phyloP scores from a whole-genome alignment of 1,139 yeast genomes.

The Yamadazyma dendronema region DNA sequence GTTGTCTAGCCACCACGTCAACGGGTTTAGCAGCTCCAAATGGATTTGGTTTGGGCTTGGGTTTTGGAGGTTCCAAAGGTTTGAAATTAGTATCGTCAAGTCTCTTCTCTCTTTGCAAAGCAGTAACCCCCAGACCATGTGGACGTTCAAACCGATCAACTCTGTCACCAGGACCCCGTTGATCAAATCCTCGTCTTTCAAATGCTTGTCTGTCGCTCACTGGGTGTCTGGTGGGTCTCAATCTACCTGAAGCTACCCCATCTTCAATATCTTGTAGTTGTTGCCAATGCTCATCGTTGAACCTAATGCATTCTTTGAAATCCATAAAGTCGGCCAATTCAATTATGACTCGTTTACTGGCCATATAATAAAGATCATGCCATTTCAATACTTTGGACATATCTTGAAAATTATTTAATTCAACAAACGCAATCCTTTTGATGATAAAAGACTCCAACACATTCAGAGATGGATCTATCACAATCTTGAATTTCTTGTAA shows the following conservation, averaged over 20 bases:
- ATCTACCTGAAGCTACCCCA: conserved; percentile 27
- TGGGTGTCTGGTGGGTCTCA: conserved; percentile 10
- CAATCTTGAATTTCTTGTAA: conserved; percentile 40
- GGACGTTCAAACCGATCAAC: background rate
- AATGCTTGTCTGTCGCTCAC: background rate
- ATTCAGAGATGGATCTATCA: conserved; percentile 41
- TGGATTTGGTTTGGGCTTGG: conserved; percentile 38
- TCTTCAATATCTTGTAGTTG: conserved; percentile 32
- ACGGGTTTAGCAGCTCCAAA: conserved; percentile 50
- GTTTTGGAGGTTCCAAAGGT: background rate
- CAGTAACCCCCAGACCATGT: background rate
- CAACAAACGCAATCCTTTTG: conserved; percentile 63
- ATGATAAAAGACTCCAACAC: conserved; percentile 40
- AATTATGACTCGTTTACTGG: conserved; percentile 39
- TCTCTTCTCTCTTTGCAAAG: background rate
- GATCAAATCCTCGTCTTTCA: background rate
- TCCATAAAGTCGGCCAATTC: conserved; percentile 50
- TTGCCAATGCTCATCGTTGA: conserved; percentile 35
- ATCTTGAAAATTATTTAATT: conserved; percentile 47
- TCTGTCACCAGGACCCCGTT: background rate
- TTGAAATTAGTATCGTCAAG: too few species aligned
- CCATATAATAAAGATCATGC: conserved; percentile 43
- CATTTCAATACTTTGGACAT: conserved; percentile 45
- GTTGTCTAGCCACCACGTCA: conserved; percentile 38
- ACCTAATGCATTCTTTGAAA: conserved; percentile 43